Conservation (phyloP, 2,329 filamentous ascomycete genomes). For the Macrophomina pseudophaseolina region DNA sequence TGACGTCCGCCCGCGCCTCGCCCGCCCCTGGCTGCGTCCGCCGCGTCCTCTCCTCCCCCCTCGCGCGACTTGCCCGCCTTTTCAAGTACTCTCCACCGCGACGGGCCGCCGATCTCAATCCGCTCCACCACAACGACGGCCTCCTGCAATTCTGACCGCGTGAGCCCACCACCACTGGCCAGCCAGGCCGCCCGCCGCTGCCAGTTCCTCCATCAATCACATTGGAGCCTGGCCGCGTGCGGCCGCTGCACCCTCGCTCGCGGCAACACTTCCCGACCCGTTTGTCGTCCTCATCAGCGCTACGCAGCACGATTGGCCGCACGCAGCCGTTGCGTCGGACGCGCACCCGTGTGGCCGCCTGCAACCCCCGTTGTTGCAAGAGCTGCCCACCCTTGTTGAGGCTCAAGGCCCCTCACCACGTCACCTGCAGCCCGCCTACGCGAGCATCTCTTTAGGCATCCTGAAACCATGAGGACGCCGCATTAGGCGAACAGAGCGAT, state of each 20-base stretch:
- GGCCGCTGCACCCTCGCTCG: background rate
- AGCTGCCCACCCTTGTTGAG: background rate
- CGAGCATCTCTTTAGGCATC: slow-evolving; percentile 4
- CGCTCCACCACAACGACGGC: background rate
- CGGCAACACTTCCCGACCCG: background rate
- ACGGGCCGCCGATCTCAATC: slow-evolving; percentile 16
- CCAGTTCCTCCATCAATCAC: slow-evolving; percentile 19
- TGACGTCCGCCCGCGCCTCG: background rate
- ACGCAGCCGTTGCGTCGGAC: background rate
- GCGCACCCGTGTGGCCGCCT: background rate
- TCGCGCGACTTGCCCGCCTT: background rate
- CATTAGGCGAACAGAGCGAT: background rate
- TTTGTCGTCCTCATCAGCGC: background rate
- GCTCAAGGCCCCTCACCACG: background rate
- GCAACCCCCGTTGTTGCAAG: background rate
- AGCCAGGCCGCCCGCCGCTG: background rate
- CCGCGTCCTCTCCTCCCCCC: background rate
- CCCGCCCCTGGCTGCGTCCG: background rate
- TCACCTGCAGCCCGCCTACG: background rate
- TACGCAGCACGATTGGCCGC: background rate
- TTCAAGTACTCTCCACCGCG: background rate
- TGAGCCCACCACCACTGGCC: background rate
- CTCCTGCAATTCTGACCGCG: slow-evolving; percentile 17
- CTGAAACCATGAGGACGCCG: slow-evolving; percentile 8
- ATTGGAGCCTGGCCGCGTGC: background rate